Evolutionary conservation across 78 protist species (phyloP), one percentile per base, ranked within the genome.

Genomic region (Dictyostelium discoideum): DNA sequence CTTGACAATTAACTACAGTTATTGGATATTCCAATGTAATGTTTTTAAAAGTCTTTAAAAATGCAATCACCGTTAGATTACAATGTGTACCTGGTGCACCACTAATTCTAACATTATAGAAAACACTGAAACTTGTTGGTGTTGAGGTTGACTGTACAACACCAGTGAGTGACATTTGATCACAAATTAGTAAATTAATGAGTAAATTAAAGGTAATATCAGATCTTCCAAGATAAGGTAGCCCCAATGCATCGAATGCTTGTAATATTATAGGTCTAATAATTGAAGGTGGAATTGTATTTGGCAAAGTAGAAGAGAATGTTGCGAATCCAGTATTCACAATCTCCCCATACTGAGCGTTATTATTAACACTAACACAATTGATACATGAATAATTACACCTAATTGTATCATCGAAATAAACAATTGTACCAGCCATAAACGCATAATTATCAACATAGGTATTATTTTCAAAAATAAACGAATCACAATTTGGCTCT

Each of bases 21-120:
- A 84, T 39, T 4, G 87, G 65, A 60, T 60, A 84, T 22, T 29
- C 24, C 39, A 32, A 11, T 5, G 73, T 50, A 13, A 82, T 42
- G 2, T 29, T 9, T 39, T 18, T 82, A 82, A 82, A 82, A 3
- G 67, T 14, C 11, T 18, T 22, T 82, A 26, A 20, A 39, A 29
- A 39, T 16, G 87, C 73, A 13, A 20, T 2, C 18, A 84, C 67
- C 3, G 87, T 84, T 60, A 84, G 8, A 63, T 84, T 84, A 39
- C 54, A 39, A 20, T n/a, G 20, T 5, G 77, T 37, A 22, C 87
- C 87, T 3, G 87, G 87, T 4, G 32, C 40, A 5, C 87, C 87
- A 84, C 69, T 42, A 26, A 84, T 84, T 48, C 87, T 72, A 60
- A 84, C 46, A 63, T 84, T 54, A 63, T 60, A 84, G 22, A 84